Evolutionary conservation across 495 filamentous ascomycete genomes (phyloP), one percentile per base, ranked within the genome.

Genomic region (Xylaria longipes): DNA sequence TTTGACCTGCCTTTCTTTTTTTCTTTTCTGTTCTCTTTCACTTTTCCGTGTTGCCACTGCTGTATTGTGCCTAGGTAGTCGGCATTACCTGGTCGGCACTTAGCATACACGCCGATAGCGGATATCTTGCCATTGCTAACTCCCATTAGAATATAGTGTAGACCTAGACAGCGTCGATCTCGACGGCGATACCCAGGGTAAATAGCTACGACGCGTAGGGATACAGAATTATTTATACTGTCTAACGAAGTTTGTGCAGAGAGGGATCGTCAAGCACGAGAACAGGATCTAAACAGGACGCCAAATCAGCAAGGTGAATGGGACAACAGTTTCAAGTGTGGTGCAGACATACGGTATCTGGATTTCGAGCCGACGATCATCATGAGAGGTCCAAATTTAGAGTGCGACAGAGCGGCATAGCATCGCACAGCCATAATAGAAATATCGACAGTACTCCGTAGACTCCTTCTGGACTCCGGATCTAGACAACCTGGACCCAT

Each of bases 291-390:
- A 5, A 43, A 48, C 14, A 65, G 12, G 62, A 65, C 27, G 25
- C 3, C 14, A 6, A 22, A n/a, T 14, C 11, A 48, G 27, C 12
- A 46, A 31, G 7, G 41, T 33, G 20, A 60, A 17, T 37, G 33
- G n/a, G 3, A 58, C 33, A 14, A 37, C 7, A 22, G 33, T 60
- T 37, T 60, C 31, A 15, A 46, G 39, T 45, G 39, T 1, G 61
- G 22, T 25, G 22, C 37, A 4, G 4, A 41, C 6, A 37, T 52
- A 20, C 25, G 25, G 3, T 14, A 41, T 41, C 2, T 12, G 2
- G n/a, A 48, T 22, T 54, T 17, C 2, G 33, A 43, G 48, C 65
- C 43, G 65, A 56, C 48, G 65, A 67, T 67, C 65, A 20, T 41
- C 65, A 67, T 67, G 11, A 56, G 11, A 50, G 33, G 15, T 37